Conservation (phyloP, 495 filamentous ascomycete species). For the Aspergillus cristatus region DNA sequence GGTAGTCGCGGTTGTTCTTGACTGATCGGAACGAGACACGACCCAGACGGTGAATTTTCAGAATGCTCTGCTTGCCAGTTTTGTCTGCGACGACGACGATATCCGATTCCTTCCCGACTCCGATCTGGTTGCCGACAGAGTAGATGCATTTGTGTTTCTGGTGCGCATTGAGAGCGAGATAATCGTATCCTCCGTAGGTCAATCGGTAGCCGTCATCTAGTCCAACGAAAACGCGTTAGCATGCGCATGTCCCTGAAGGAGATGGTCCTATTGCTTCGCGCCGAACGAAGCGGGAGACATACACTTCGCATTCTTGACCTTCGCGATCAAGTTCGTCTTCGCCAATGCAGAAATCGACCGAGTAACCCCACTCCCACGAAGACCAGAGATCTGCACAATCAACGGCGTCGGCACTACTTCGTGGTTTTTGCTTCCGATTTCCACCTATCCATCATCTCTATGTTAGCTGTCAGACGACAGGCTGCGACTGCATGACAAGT, state of each 20-base stretch:
- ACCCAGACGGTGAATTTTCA: conserved; percentile 92
- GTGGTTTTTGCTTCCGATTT: conserved; percentile 91
- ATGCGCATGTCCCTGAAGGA: too few relatives aligned
- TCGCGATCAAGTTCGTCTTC: conserved; percentile 85
- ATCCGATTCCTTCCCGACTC: conserved; percentile 95
- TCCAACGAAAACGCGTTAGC: neutral
- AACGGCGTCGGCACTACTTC: conserved; percentile 88
- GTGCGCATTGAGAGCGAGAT: conserved; percentile 85
- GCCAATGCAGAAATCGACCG: conserved; percentile 81
- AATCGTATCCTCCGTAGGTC: conserved; percentile 94
- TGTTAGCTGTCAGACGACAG: conserved; percentile 24
- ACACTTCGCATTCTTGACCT: conserved; percentile 90
- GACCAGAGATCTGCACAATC: conserved; percentile 71
- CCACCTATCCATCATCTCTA: conserved; percentile 48
- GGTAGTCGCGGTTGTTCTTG: conserved; percentile 92
- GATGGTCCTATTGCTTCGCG: neutral
- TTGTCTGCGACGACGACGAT: conserved; percentile 83
- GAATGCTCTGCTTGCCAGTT: conserved; percentile 52
- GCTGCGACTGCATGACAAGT: conserved; percentile 11
- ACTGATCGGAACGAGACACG: conserved; percentile 96
- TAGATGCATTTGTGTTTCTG: conserved; percentile 69
- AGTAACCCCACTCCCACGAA: conserved; percentile 78
- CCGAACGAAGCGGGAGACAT: conserved; percentile 7
- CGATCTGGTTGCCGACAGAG: conserved; percentile 89
- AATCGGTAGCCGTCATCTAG: conserved; percentile 91